phyloP scores from a whole-genome alignment of 1,139 yeast species.

The Blastobotrys petasosporus region DNA sequence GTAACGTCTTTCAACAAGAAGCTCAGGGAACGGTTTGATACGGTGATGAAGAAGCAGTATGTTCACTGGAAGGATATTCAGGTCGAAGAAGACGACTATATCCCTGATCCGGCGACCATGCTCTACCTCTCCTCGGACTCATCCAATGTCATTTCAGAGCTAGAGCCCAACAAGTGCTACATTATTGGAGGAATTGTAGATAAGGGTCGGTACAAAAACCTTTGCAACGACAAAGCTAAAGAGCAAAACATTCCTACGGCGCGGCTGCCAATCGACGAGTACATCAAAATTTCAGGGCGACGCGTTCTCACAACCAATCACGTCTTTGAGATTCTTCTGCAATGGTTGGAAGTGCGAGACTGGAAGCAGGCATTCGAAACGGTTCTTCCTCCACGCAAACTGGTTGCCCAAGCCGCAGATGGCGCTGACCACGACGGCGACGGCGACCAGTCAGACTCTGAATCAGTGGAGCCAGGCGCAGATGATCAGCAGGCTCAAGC shows the following conservation, averaged over 20 bases:
- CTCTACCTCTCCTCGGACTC: conserved; percentile 87
- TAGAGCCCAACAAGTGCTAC: conserved; percentile 68
- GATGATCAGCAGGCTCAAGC: no score
- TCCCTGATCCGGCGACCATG: conserved; percentile 28
- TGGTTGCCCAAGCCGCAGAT: conserved; percentile 24
- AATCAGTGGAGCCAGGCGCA: not conserved
- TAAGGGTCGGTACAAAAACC: conserved; percentile 79
- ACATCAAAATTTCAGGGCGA: conserved; percentile 74
- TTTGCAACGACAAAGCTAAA: conserved; percentile 80
- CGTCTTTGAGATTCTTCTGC: conserved; percentile 77
- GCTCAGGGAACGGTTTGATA: conserved; percentile 63
- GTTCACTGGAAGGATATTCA: conserved; percentile 60
- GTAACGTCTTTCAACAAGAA: conserved; percentile 64
- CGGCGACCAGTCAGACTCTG: conserved; percentile 4
- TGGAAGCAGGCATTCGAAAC: conserved; percentile 85
- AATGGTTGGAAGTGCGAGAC: conserved; percentile 70
- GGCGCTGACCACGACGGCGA: conserved; percentile 5
- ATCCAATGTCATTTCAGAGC: conserved; percentile 52
- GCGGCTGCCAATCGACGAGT: conserved; percentile 82
- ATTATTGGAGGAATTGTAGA: conserved; percentile 95
- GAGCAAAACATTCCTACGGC: conserved; percentile 65
- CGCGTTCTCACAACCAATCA: conserved; percentile 90
- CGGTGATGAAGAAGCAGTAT: conserved; percentile 50
- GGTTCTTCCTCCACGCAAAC: conserved; percentile 77
- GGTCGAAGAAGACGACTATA: conserved; percentile 46